Base-by-base conservation (phyloP, 1,284 basidiomycete genomes). In the Pseudozyma tsukubaensis region DNA sequence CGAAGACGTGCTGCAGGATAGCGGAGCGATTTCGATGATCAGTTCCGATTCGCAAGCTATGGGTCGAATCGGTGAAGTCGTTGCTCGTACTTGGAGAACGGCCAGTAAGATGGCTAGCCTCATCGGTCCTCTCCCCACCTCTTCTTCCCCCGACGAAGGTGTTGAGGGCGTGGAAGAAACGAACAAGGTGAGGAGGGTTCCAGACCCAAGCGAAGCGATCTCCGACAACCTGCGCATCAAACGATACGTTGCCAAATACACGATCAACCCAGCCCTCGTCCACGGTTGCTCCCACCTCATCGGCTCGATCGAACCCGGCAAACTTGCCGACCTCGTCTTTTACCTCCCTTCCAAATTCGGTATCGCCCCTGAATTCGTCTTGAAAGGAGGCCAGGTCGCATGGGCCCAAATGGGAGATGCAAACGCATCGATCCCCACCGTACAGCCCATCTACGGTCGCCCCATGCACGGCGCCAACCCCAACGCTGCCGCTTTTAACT, bases 321-420 rank as follows among this genome's bases (percentile, higher is more conserved):
- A 89, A 53, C 87, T 98, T 35, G 97, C 96, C 0, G 96, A 99
- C 85, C 88, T 99, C 40, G 94, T 97, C 0, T 87, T 99, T 4
- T 99, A 96, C 94, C 91, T 91, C 82, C 94, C 95, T 0, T 91
- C 92, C 82, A 91, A 92, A 84, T 99, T 99, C 85, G 96, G 95
- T 1, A 88, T 91, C 1, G 92, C 92, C 79, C 95, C 96, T 0
- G 92, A 96, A 81, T 91, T 93, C 89, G 91, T 98, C 13, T 87
- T 98, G 78, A 97, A 99, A 85, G 94, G 93, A 16, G 96, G 96
- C 34, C 91, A 96, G 32, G 96, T 98, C 72, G 93, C 89, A 4
- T 94, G 92, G 90, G 91, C 92, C 3, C 82, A 94, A 89, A 91
- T 96, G 90, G 94, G 94, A 29, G 94, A 97, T 70, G 92, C 94